Percentiles rank a stretch among this genome's conserved stretches.
Evolutionary conservation across 768 basidiomycete species (phyloP).

Genomic region (Gautieria morchelliformis): DNA sequence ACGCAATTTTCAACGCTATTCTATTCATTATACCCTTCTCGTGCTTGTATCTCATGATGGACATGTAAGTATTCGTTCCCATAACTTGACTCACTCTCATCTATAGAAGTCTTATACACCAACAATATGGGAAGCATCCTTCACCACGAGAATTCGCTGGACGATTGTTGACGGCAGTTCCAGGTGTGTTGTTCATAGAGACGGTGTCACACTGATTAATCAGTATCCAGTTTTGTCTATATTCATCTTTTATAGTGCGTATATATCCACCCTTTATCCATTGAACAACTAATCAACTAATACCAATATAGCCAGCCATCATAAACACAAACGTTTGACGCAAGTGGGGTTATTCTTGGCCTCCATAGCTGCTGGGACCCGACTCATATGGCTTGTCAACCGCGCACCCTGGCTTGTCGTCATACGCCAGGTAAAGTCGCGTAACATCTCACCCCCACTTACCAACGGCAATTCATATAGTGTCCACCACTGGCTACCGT

Average conservation of each 20-base stretch:
- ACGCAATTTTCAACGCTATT: slow-evolving; percentile 61
- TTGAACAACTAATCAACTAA: neutral
- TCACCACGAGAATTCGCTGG: slow-evolving; percentile 38
- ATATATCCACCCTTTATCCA: neutral
- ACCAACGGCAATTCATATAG: slow-evolving; percentile 27
- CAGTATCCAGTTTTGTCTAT: slow-evolving; percentile 48
- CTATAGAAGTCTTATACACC: slow-evolving; percentile 54
- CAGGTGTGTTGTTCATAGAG: slow-evolving; percentile 37
- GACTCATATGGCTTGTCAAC: slow-evolving; percentile 66
- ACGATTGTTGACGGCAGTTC: slow-evolving; percentile 54
- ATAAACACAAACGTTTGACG: slow-evolving; percentile 44
- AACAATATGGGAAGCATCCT: slow-evolving; percentile 63
- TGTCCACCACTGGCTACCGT: slow-evolving; percentile 68
- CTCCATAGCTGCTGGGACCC: slow-evolving; percentile 46
- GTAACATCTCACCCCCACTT: neutral
- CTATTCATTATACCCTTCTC: slow-evolving; percentile 65
- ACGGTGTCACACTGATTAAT: neutral
- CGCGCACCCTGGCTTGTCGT: slow-evolving; percentile 58
- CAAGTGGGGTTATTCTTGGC: slow-evolving; percentile 53
- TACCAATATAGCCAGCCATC: slow-evolving; percentile 42
- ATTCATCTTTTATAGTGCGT: slow-evolving; percentile 70
- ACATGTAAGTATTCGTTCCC: slow-evolving; percentile 48
- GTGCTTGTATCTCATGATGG: slow-evolving; percentile 71
- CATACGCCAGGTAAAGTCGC: slow-evolving; percentile 55
- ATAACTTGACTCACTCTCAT: slow-evolving; percentile 3